A percentile compares a stretch with the other conserved stretches of the same genome.
phyloP scores from a whole-genome alignment of 2,329 filamentous ascomycete species.

The Ophiosphaerella korrae region DNA sequence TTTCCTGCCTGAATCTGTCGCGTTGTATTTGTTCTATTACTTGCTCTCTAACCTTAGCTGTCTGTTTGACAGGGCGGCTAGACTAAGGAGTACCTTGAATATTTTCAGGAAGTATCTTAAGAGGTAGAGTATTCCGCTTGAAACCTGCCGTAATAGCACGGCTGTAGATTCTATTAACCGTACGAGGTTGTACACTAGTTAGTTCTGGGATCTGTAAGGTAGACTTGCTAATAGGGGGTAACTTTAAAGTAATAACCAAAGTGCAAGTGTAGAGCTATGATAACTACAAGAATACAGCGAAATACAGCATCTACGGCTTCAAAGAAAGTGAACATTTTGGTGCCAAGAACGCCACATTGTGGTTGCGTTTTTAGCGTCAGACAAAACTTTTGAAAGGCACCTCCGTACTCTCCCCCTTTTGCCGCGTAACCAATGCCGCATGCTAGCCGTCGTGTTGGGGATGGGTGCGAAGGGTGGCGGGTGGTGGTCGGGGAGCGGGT shows the following conservation, averaged over 20 bases:
- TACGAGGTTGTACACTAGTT: background rate
- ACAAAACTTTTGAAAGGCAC: too few relatives aligned
- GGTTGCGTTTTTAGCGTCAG: too few relatives aligned
- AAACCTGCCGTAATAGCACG: background rate
- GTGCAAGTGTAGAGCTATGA: background rate
- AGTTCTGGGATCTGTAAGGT: background rate
- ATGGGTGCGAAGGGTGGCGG: constrained; percentile 90
- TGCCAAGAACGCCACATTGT: too few relatives aligned
- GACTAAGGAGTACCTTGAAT: constrained; percentile 9
- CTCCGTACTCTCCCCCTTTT: too few relatives aligned
- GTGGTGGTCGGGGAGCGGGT: constrained; percentile 96
- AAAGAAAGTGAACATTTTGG: too few relatives aligned
- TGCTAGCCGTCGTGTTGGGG: constrained; percentile 86
- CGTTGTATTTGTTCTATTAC: constrained; percentile 5
- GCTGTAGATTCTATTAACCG: background rate
- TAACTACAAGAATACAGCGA: background rate
- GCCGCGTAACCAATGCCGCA: constrained; percentile 79
- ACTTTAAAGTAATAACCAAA: background rate
- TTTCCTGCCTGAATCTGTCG: constrained; percentile 12
- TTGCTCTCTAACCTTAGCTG: background rate
- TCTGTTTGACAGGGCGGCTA: constrained; percentile 8
- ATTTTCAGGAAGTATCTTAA: constrained; percentile 6
- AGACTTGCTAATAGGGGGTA: background rate
- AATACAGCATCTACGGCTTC: too few relatives aligned
- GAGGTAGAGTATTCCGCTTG: constrained; percentile 2